A percentile compares a stretch with the other conserved stretches of the same genome.
Conservation (phyloP, 1,139 yeast genomes). For the Yamadazyma spencermartinsiae region DNA sequence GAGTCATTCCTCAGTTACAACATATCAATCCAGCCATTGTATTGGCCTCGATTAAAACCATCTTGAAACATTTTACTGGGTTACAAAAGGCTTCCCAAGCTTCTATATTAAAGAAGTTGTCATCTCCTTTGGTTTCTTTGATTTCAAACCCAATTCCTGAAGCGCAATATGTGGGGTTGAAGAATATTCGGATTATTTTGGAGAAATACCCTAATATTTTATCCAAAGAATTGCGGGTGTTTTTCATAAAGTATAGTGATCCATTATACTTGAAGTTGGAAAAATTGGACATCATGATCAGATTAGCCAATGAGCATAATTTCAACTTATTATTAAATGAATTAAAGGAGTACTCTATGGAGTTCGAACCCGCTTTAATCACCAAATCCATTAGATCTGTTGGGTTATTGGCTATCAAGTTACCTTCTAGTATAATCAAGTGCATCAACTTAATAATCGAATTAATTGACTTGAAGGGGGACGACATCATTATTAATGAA, state of each 20-base stretch:
- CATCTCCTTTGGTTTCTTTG: constrained; percentile 91
- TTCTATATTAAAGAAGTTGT: constrained; percentile 63
- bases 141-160: constrained; percentile 86
- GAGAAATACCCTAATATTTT: constrained; percentile 85
- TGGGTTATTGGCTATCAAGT: constrained; percentile 86
- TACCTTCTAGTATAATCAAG: constrained; percentile 59
- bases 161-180: constrained; percentile 91
- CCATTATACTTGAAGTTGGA: constrained; percentile 92
- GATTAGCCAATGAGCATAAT: constrained; percentile 74
- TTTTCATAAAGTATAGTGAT: constrained; percentile 91
- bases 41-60: constrained; percentile 79
- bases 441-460: constrained; percentile 78
- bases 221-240: constrained; percentile 80
- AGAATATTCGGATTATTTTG: constrained; percentile 85
- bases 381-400: constrained; percentile 78
- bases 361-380: constrained; percentile 89
- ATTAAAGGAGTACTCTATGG: constrained; percentile 90
- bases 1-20: constrained; percentile 93
- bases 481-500: constrained; percentile 78
- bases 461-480: constrained; percentile 70
- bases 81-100: constrained; percentile 33
- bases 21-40: constrained; percentile 98
- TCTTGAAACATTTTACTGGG: constrained; percentile 70
- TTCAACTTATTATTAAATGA: constrained; percentile 75
- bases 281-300: constrained; percentile 85